Evolutionary conservation across 176 grass and related monocot species (phyloP).

Genomic region (Musa troglodytarum): DNA sequence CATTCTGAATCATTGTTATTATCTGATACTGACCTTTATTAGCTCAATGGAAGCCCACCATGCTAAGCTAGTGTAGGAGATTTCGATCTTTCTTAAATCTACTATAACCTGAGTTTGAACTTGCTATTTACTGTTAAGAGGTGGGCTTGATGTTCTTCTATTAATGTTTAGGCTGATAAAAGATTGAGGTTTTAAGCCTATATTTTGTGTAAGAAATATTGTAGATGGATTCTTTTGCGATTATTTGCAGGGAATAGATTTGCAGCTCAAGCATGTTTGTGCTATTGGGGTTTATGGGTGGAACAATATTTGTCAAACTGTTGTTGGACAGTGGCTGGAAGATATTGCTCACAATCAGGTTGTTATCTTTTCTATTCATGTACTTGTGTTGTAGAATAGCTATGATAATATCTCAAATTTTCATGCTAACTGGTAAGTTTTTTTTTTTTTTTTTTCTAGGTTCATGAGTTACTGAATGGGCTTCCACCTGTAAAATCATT

Average conservation of each 20-base stretch:
- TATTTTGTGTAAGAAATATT: too few species aligned
- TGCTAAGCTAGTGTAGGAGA: too few species aligned
- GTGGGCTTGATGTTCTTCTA: too few species aligned
- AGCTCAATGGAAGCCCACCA: too few species aligned
- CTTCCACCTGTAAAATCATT: constrained; percentile 86
- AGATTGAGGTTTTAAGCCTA: too few species aligned
- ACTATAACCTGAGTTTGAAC: too few species aligned
- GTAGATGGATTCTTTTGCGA: not conserved
- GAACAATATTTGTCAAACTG: constrained; percentile 75
- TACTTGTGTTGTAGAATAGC: not conserved
- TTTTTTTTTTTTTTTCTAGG: constrained; percentile 32
- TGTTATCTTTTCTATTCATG: constrained; percentile 5
- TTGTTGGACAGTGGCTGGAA: constrained; percentile 84
- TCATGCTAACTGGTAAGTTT: constrained; percentile 15
- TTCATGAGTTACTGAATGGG: constrained; percentile 90
- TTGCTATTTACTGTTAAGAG: too few species aligned
- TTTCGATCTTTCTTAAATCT: too few species aligned
- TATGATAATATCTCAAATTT: not conserved
- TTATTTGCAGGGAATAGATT: constrained; percentile 74
- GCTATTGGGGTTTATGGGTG: constrained; percentile 90
- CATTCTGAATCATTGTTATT: too few species aligned
- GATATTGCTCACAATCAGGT: constrained; percentile 99
- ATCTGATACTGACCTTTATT: too few species aligned
- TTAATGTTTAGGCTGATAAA: too few species aligned
- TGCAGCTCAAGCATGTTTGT: constrained; percentile 92